Percentiles rank a stretch among this genome's conserved stretches.
Evolutionary conservation across 2,329 filamentous ascomycete genomes (phyloP).

Genomic region (Xylaria arbuscula): DNA sequence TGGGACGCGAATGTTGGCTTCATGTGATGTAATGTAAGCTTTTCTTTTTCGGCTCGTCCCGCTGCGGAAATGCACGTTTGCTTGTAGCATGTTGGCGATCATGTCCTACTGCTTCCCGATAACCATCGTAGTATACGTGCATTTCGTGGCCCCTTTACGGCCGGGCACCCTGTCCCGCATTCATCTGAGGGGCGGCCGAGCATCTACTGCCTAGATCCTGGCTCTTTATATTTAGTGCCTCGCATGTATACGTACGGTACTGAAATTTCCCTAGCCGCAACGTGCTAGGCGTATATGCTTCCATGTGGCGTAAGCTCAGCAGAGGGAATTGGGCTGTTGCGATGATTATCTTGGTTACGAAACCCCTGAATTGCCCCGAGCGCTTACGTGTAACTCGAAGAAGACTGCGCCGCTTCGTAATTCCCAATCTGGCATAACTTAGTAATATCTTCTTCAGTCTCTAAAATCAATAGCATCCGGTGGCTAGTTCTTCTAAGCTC

Average conservation of each 20-base stretch:
- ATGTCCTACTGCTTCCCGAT: neutral
- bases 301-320: neutral
- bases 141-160: neutral
- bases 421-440: neutral
- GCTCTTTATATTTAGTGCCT: neutral
- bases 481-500: neutral
- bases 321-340: neutral
- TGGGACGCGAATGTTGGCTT: constrained; percentile 68
- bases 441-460: neutral
- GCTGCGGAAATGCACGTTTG: neutral
- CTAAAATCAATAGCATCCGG: neutral
- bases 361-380: neutral
- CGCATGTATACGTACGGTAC: neutral
- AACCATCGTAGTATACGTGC: neutral
- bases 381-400: neutral
- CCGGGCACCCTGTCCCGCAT: neutral
- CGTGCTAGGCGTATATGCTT: neutral
- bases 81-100: neutral
- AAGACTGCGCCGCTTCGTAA: neutral
- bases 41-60: neutral
- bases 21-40: constrained; percentile 11
- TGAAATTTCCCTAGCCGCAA: neutral
- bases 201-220: neutral
- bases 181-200: neutral
- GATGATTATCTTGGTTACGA: no score